These are phyloP conservation scores for Phyllosticta paracitricarpa DNA, from an alignment of 2,329 filamentous ascomycete species.

Conservation along the genomic window DNA sequence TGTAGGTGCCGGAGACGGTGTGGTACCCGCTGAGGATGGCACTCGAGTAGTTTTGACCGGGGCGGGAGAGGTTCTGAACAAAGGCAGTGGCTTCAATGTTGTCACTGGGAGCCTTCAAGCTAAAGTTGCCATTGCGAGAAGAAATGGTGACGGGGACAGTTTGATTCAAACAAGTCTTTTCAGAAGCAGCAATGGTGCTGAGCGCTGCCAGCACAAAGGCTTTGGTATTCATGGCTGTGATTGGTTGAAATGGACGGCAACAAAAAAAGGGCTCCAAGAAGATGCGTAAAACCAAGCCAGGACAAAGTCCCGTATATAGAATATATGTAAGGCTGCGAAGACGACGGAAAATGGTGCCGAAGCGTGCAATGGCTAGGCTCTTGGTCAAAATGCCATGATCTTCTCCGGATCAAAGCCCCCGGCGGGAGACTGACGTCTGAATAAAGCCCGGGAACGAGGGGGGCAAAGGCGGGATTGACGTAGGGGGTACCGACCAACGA, in stretches of 20 bases:
- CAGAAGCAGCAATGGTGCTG: slow-evolving; percentile 2
- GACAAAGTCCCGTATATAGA: not conserved
- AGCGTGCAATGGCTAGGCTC: not conserved
- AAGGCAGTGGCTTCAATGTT: slow-evolving; percentile 51
- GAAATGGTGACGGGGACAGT: slow-evolving; percentile 6
- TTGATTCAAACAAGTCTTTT: slow-evolving; percentile 8
- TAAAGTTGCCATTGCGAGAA: slow-evolving; percentile 1
- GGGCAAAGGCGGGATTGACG: not conserved
- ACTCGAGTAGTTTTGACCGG: slow-evolving; percentile 42
- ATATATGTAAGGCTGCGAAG: not conserved
- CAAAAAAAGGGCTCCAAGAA: not conserved
- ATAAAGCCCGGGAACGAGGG: not conserved
- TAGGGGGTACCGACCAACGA: not conserved
- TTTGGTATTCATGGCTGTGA: not conserved
- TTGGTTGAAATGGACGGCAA: not conserved
- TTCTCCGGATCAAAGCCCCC: not conserved
- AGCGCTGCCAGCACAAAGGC: not conserved
- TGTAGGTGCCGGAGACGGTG: slow-evolving; percentile 44
- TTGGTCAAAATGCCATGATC: not conserved
- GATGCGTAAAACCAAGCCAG: not conserved
- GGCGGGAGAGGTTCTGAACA: slow-evolving; percentile 38
- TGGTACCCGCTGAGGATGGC: slow-evolving; percentile 38
- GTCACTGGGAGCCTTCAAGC: slow-evolving; percentile 6
- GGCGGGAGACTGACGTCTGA: not conserved
- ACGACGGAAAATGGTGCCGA: not conserved